Conservation (phyloP, 352 stramenopile species). For the Phytophthora cactorum region DNA sequence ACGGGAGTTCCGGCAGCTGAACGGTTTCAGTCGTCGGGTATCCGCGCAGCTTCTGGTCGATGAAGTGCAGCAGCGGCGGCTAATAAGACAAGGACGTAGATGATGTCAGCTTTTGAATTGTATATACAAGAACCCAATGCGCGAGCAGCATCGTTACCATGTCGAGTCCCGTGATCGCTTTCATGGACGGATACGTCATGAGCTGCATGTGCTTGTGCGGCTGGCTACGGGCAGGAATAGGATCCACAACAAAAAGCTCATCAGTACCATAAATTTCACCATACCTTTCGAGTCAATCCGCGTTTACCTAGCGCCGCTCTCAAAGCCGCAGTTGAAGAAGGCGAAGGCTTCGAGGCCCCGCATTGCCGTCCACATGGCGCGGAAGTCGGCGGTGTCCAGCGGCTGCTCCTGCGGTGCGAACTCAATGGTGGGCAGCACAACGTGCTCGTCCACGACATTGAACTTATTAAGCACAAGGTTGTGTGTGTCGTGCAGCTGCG, state of each 20-base stretch:
- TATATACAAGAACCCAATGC: background rate
- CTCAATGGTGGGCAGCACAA: constrained; percentile 78
- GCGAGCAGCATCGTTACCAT: constrained; percentile 42
- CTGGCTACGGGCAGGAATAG: constrained; percentile 44
- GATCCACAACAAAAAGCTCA: constrained; percentile 13
- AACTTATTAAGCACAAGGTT: constrained; percentile 90
- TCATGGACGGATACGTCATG: constrained; percentile 81
- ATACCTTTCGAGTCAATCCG: background rate
- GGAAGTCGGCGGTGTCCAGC: constrained; percentile 56
- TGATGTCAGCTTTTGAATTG: constrained; percentile 4
- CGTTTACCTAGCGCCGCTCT: constrained; percentile 72
- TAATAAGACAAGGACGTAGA: constrained; percentile 24
- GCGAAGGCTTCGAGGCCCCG: constrained; percentile 69
- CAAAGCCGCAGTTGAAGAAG: constrained; percentile 89
- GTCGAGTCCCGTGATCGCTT: constrained; percentile 58
- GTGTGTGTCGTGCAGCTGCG: constrained; percentile 68
- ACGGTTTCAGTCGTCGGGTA: constrained; percentile 48
- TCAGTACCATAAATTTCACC: constrained; percentile 7
- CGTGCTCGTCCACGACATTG: constrained; percentile 77
- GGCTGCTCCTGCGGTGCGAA: constrained; percentile 72
- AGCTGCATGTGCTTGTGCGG: constrained; percentile 91
- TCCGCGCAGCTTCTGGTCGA: constrained; percentile 52
- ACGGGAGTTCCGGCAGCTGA: constrained; percentile 71
- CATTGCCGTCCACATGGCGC: constrained; percentile 82
- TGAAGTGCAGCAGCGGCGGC: constrained; percentile 79